Base-by-base conservation (phyloP, 257 asterid genomes). In the Fraxinus quadrangulata region DNA sequence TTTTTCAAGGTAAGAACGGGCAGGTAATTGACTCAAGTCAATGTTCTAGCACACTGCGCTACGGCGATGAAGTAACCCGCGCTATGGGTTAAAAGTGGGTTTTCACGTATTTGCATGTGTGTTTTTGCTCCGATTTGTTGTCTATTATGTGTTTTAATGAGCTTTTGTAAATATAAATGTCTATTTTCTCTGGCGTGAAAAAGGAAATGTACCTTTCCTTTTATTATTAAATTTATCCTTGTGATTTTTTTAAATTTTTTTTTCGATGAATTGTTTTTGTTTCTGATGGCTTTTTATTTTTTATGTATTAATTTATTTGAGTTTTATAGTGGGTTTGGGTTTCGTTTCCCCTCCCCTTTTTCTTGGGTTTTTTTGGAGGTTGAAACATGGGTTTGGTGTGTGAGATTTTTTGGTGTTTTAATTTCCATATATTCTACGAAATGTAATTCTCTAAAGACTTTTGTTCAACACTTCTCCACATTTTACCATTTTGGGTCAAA, bases 101-200 rank as follows among this genome's bases (percentile, higher is more conserved):
- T 59, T 59, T 59, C 67, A 59, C 31, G 67, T 21, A 59, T 59
- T 59, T 59, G 67, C 67, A 59, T 59, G 67, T 59, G 67, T 30
- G 67, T 59, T 59, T 56, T 59, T 59, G 67, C 67, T 59, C 31
- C 30, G 67, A 59, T 59, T 59, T 59, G 26, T 8, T 9, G 51
- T 42, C 51, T 42, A 42, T 13, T 42, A 12, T 42, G 51, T 16
- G 59, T 47, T 13, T 47, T 16, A 16, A 47, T 2, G n/a, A 47
- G 59, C n/a, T 47, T 4, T 16, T 47, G 59, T 47, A 47, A 47
- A 16, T n/a, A 47, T 16, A 47, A 16, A 14, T 16, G 21, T 16
- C 21, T 14, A 4, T 47, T 47, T 47, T 42, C 51, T 47, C 17
- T 16, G 21, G 59, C n/a, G 21, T 47, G 59, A 47, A 47, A 47